Base-by-base conservation (phyloP, 352 stramenopile genomes). In the Phytophthora sojae region DNA sequence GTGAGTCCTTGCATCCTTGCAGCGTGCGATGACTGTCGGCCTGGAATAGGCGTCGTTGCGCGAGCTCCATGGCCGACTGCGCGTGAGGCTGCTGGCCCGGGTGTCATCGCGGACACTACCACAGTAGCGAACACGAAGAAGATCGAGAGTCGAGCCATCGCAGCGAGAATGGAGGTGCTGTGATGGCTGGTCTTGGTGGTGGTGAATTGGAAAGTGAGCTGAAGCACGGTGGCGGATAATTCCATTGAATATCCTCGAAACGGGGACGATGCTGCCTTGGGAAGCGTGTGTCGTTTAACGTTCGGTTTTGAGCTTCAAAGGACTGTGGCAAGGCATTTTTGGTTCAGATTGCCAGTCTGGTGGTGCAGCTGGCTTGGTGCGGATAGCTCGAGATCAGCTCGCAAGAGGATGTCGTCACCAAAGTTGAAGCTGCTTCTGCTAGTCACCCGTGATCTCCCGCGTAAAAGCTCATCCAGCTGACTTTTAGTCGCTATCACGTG, bases 381-480 rank as follows among this genome's bases (percentile, higher is more conserved):
- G 45, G 60, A 69, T 73, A 69, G 67, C 53, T 64, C 44, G 17
- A 59, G 60, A 74, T 69, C 50, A 52, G 19, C 19, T 73, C 52
- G 19, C 37, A 49, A 56, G 60, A 49, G 51, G 29, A 64, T 54
- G 35, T 5, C 30, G 51, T 50, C 21, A 15, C 32, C 25, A 52
- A 61, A 49, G 44, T 64, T 73, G 53, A 64, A 69, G 67, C 25
- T 42, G 44, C 9, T 60, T 56, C 21, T 14, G 25, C 53, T 17
- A 55, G 58, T 57, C 53, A 17, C 45, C 15, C 32, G 45, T 71
- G 58, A 55, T 65, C 35, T 5, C 19, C 35, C 35, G 9, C 21
- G 35, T 67, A 69, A 64, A 64, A 49, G 3, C 9, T n/a, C 21
- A 17, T 14, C 19, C 66, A 60, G 53, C 66, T 72, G 51, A 35